Evolutionary conservation across 441 rosid genomes (phyloP).

Genomic region (Biscutella laevigata): DNA sequence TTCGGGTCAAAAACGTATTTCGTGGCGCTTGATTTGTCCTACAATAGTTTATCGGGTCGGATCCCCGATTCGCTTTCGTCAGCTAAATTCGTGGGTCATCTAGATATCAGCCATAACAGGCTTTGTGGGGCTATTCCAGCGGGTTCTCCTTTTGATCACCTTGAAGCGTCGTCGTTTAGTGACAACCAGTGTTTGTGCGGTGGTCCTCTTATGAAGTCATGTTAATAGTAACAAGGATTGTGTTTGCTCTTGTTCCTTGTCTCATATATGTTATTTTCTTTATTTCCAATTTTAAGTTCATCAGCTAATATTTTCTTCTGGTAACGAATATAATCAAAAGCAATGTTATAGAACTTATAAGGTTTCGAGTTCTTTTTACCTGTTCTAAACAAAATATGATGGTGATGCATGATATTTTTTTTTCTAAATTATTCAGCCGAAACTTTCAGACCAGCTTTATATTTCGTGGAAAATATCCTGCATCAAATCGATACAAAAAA

Average conservation of each 20-base stretch:
- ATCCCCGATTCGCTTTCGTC: conserved; percentile 51
- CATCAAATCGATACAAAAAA: too few relatives aligned
- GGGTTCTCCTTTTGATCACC: conserved; percentile 64
- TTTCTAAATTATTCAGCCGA: too few relatives aligned
- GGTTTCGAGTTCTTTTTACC: too few relatives aligned
- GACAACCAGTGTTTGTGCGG: conserved; percentile 65
- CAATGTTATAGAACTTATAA: too few relatives aligned
- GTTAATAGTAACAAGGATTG: conserved; percentile 22
- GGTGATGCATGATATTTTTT: too few relatives aligned
- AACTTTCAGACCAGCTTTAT: too few relatives aligned
- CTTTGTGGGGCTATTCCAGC: conserved; percentile 73
- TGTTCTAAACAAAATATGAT: too few relatives aligned
- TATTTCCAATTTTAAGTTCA: neutral
- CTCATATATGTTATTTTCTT: neutral
- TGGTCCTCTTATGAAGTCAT: conserved; percentile 48
- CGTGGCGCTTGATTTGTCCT: conserved; percentile 62
- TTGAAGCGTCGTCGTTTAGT: conserved; percentile 57
- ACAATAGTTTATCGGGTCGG: conserved; percentile 50
- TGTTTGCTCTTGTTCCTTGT: neutral
- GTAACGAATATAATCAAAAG: too few relatives aligned
- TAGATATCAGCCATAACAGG: conserved; percentile 76
- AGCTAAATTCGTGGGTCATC: conserved; percentile 56
- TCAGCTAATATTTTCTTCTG: conserved; percentile 3
- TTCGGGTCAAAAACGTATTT: conserved; percentile 63
- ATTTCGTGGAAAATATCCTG: too few relatives aligned